A percentile compares a stretch with the other conserved stretches of the same genome.
These are phyloP conservation scores for Sporopachydermia cereana DNA, from an alignment of 1,139 yeast genomes.

Conservation along the genomic window DNA sequence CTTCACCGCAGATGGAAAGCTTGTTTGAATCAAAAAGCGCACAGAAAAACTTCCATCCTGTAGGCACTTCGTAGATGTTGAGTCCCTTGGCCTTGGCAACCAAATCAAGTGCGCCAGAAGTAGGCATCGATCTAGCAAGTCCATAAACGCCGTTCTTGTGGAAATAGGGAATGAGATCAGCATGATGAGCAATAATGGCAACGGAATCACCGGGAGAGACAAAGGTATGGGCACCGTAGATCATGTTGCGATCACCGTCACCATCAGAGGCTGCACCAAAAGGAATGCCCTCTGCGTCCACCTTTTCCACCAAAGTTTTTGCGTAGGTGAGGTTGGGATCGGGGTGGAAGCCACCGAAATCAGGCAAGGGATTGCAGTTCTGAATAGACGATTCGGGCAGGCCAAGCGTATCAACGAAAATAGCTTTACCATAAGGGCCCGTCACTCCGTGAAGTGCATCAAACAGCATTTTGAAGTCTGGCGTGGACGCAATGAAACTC, in stretches of 20 bases:
- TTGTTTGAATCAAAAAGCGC: constrained; percentile 87
- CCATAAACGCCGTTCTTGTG: constrained; percentile 79
- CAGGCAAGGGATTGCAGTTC: constrained; percentile 68
- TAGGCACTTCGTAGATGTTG: constrained; percentile 86
- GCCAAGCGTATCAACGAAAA: constrained; percentile 78
- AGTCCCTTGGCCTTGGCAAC: constrained; percentile 76
- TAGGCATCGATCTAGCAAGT: constrained; percentile 97
- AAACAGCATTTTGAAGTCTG: constrained; percentile 62
- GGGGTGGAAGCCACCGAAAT: constrained; percentile 96
- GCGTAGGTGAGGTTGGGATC: constrained; percentile 98
- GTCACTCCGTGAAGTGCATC: constrained; percentile 94
- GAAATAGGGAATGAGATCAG: constrained; percentile 75
- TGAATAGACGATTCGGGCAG: constrained; percentile 61
- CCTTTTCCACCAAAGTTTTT: constrained; percentile 70
- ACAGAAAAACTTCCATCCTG: constrained; percentile 98
- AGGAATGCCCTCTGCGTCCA: constrained; percentile 67
- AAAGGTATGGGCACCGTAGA: constrained; percentile 89
- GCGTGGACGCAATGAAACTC: constrained; percentile 45
- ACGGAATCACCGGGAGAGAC: constrained; percentile 98
- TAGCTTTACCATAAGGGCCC: constrained; percentile 86
- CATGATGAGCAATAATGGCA: constrained; percentile 91
- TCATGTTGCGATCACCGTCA: constrained; percentile 98
- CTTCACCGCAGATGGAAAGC: constrained; percentile 95
- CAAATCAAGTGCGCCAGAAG: constrained; percentile 85
- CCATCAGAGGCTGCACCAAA: constrained; percentile 99